A percentile compares a stretch with the other conserved stretches of the same genome.
phyloP scores from a whole-genome alignment of 169 alveolate species.

The Plasmodium falciparum region DNA sequence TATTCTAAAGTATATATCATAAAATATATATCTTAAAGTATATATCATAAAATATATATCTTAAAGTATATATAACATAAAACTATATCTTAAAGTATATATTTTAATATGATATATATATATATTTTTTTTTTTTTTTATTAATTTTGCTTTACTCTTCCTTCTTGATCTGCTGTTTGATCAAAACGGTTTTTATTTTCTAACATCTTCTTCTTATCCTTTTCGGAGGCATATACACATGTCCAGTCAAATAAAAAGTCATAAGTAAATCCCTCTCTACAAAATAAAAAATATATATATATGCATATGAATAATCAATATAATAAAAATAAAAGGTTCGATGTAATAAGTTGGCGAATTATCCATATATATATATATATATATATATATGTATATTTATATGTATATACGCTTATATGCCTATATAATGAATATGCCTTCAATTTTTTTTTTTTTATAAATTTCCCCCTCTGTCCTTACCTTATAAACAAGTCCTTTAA shows the following conservation, averaged over 20 bases:
- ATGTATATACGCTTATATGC: not conserved
- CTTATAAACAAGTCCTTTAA: slow-evolving; percentile 95
- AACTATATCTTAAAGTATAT: no score
- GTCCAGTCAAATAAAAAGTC: slow-evolving; percentile 98
- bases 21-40: no score
- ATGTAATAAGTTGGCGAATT: no score
- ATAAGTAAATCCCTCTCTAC: slow-evolving; percentile 93
- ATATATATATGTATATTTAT: not conserved
- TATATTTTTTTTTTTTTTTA: not conserved
- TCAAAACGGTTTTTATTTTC: slow-evolving; percentile 77
- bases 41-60: no score
- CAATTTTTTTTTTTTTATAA: not conserved
- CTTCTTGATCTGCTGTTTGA: slow-evolving; percentile 78
- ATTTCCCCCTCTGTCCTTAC: slow-evolving; percentile 46
- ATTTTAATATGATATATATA: no score
- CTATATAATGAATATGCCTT: slow-evolving; percentile 1
- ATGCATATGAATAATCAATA: not conserved
- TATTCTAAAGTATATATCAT: no score
- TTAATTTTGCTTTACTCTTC: slow-evolving; percentile 77
- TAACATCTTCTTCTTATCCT: slow-evolving; percentile 76
- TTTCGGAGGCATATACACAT: slow-evolving; percentile 87
- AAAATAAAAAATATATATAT: slow-evolving; percentile 11
- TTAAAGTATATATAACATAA: no score
- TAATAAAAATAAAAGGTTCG: no score
- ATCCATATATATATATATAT: not conserved